Conservation (phyloP, 1,284 basidiomycete species). For the Pisolithus thermaeus region DNA sequence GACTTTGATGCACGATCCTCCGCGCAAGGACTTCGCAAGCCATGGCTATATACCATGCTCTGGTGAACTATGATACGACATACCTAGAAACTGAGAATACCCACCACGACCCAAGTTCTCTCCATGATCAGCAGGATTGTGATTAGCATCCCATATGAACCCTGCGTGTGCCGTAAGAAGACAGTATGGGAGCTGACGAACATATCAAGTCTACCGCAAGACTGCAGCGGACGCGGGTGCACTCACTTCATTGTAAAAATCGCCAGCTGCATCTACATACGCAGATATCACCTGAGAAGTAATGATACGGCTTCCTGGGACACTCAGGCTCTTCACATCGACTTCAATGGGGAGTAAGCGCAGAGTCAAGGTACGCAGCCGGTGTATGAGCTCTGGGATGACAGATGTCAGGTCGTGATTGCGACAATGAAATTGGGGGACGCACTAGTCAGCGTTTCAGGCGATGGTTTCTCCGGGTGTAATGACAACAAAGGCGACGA, state of each 20-base stretch:
- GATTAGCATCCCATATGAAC: slow-evolving; percentile 72
- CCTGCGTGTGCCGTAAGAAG: slow-evolving; percentile 75
- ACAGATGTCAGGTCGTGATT: neutral
- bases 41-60: slow-evolving; percentile 41
- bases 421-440: slow-evolving; percentile 1
- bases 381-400: slow-evolving; percentile 65
- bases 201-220: neutral
- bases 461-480: slow-evolving; percentile 50
- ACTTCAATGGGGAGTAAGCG: slow-evolving; percentile 81
- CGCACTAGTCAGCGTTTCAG: slow-evolving; percentile 68
- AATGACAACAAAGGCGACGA: slow-evolving; percentile 41
- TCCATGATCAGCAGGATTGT: slow-evolving; percentile 76
- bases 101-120: slow-evolving; percentile 78
- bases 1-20: slow-evolving; percentile 65
- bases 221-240: neutral
- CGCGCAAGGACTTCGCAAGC: slow-evolving; percentile 89
- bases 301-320: slow-evolving; percentile 66
- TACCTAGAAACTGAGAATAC: slow-evolving; percentile 11
- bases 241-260: slow-evolving; percentile 76
- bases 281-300: slow-evolving; percentile 64
- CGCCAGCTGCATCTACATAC: slow-evolving; percentile 63
- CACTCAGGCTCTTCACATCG: slow-evolving; percentile 48
- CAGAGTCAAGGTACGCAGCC: slow-evolving; percentile 73
- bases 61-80: neutral
- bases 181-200: slow-evolving; percentile 64